Evolutionary conservation across 2,329 filamentous ascomycete species (phyloP), one percentile per base, ranked within the genome.

Genomic region (Raffaelea deltoideospora): DNA sequence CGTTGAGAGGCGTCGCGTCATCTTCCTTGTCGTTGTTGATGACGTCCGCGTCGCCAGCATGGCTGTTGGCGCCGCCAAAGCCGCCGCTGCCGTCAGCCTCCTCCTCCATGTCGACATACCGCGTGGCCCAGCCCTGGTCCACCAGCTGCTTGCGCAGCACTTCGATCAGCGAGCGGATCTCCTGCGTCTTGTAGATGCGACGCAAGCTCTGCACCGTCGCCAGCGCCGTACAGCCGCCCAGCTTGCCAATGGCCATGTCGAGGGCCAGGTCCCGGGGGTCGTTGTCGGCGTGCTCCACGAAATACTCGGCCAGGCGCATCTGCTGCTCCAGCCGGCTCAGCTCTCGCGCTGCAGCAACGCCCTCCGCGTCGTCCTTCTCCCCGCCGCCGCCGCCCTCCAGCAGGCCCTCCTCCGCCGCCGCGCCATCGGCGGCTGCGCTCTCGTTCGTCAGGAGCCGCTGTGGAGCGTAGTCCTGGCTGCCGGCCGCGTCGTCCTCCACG

Each of bases 61-160:
- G 54, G 13, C 54, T 48, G 27, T 72, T 49, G 6, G 45, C 46
- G 2, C 20, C 64, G 10, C 7, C 27, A 22, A 64, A 58, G 36
- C 61, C 55, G 14, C 67, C 65, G 10, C 60, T 55, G 7, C 46
- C 46, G 2, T 22, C 64, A n/a, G n/a, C n/a, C 22, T 64, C 58
- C 35, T 61, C 55, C 14, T 67, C 65, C 10, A 60, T 55, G 47
- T 81, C 78, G 27, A 81, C 58, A 53, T 86, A 85, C 18, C 72
- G 66, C 15, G 74, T 71, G 1, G 79, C 84, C 82, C 82, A 88
- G 23, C 77, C 76, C 39, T 81, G 81, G 44, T 76, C 72, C 35
- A 76, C 72, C 32, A 88, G 65, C 56, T 87, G 79, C 44, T 79
- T 66, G 38, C 81, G 74, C 22, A 88, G 64, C 6, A 86, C 63